Conservation (phyloP, 108 stramenopile genomes). For the Fistulifera pelliculosa region DNA sequence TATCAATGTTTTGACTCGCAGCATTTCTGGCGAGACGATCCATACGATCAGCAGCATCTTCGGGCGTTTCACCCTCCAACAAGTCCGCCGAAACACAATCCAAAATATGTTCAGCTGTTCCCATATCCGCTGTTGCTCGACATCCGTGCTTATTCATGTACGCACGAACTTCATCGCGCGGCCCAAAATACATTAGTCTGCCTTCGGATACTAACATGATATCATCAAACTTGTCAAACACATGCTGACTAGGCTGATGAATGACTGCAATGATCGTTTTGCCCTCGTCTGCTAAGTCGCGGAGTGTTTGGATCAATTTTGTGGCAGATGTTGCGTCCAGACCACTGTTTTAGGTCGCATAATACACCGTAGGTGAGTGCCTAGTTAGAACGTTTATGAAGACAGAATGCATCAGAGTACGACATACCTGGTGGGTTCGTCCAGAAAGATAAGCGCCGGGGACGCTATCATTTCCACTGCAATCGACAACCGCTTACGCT, state of each 20-base stretch:
- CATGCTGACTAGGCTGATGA: slow-evolving; percentile 81
- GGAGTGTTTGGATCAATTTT: slow-evolving; percentile 54
- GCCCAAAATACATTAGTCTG: slow-evolving; percentile 75
- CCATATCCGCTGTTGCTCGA: slow-evolving; percentile 5
- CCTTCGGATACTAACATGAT: slow-evolving; percentile 78
- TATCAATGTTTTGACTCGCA: slow-evolving; percentile 21
- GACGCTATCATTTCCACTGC: slow-evolving; percentile 78
- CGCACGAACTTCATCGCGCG: slow-evolving; percentile 39
- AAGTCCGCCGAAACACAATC: slow-evolving; percentile 61
- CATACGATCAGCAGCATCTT: slow-evolving; percentile 38
- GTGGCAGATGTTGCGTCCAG: slow-evolving; percentile 73
- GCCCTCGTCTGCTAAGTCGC: slow-evolving; percentile 64
- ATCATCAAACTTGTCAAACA: slow-evolving; percentile 79
- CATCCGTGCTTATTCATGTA: slow-evolving; percentile 34
- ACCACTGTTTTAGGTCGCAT: no score
- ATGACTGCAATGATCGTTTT: slow-evolving; percentile 82
- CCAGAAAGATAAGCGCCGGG: slow-evolving; percentile 70
- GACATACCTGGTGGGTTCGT: slow-evolving; percentile 45
- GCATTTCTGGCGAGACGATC: slow-evolving; percentile 38
- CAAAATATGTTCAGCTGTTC: slow-evolving; percentile 56
- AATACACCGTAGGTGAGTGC: no score
- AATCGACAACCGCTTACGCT: slow-evolving; percentile 77
- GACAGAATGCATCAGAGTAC: neutral
- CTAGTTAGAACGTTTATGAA: slow-evolving; percentile 8
- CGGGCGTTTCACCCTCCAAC: slow-evolving; percentile 22